Base-by-base conservation (phyloP, 768 basidiomycete species). In the Amanita pallidorosea region DNA sequence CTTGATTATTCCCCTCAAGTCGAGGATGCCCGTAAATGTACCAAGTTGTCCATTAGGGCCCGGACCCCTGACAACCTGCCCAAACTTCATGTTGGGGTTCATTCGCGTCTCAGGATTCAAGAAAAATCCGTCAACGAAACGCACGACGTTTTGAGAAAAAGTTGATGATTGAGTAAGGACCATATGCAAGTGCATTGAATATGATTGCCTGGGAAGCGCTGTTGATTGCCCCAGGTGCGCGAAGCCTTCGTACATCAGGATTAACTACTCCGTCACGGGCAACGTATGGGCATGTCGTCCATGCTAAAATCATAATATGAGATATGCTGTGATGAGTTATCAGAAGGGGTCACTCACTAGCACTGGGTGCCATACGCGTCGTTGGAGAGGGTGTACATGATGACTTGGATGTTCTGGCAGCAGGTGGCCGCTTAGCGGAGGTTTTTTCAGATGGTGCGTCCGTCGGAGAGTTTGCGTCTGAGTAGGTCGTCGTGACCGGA, bases 61-160 rank as follows among this genome's bases (percentile, higher is more conserved):
- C 17, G 33, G 17, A 25, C 23, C 13, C 9, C 73, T 65, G 49
- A 68, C 46, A 61, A 80, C 72, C 55, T 81, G 80, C 0, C 67
- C 73, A 57, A 72, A 85, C 51, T 80, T 69, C 43, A 86, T 63
- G 56, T 80, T 77, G 0, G 82, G 82, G 47, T 79, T 82, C 82
- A 85, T 83, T 33, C 57, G 64, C 0, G 83, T 84, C 3, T 61
- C 65, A 2, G 60, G 55, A 53, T 81, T 67, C 12, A 83, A 55
- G 67, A 85, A 86, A 77, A 80, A 83, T 0, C 74, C 69, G 17
- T 72, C 58, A 52, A 85, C 61, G 58, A 70, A 79, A 5, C 60
- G 58, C 4, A 70, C 73, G 43, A 63, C 66, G 46, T 63, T 67
- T 42, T 63, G 58, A 15, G 79, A 70, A 58, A 74, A 79, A 3